phyloP scores from a whole-genome alignment of 257 asterid genomes.

The Catharanthus roseus region DNA sequence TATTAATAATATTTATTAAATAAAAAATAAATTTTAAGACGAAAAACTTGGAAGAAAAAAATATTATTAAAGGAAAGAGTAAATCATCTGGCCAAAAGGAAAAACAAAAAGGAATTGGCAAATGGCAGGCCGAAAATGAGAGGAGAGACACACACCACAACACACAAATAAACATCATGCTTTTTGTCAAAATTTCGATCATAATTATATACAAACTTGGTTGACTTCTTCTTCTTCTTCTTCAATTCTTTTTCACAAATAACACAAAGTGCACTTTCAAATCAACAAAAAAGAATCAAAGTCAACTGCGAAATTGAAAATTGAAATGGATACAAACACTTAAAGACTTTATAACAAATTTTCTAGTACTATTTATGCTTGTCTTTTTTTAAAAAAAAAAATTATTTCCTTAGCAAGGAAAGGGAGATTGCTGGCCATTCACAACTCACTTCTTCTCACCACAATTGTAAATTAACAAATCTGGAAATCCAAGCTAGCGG shows the following conservation, averaged over 20 bases:
- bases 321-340: slow-evolving; percentile 12
- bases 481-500: not conserved
- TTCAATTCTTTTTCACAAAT: not conserved
- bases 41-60: too few species aligned
- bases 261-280: not conserved
- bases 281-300: slow-evolving; percentile 4
- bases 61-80: too few species aligned
- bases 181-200: not conserved
- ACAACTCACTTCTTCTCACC: not conserved
- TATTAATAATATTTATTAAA: too few species aligned
- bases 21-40: too few species aligned
- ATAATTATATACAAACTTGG: not conserved
- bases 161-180: not conserved
- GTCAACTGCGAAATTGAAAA: slow-evolving; percentile 12
- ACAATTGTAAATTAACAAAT: not conserved
- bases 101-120: slow-evolving; percentile 11
- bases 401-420: not conserved
- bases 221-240: slow-evolving; percentile 5
- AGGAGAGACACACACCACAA: not conserved
- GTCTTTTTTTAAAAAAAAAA: not conserved
- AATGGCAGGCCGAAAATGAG: slow-evolving; percentile 21
- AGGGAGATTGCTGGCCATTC: slow-evolving; percentile 16
- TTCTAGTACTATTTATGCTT: too few species aligned
- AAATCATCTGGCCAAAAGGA: too few species aligned
- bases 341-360: slow-evolving; percentile 12